A percentile compares a stretch with the other conserved stretches of the same genome.
Conservation (phyloP, 257 asterid species). For the Linaria vulgaris region DNA sequence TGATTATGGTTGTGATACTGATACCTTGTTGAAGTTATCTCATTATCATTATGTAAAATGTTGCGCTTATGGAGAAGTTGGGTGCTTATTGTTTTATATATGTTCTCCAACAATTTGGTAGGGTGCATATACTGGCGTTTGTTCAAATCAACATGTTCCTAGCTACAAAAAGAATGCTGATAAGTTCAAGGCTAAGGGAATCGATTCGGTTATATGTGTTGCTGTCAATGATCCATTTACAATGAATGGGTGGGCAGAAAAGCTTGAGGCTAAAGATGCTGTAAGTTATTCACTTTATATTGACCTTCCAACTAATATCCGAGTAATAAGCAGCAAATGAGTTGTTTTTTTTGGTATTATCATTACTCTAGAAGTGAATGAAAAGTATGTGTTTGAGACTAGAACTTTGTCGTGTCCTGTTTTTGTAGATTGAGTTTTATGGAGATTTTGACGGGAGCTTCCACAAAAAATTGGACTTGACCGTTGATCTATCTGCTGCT, state of each 20-base stretch:
- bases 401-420: constrained; percentile 8
- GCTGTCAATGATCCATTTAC: constrained; percentile 89
- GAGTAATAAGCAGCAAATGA: no score
- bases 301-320: no score
- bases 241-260: constrained; percentile 93
- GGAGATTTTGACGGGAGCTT: constrained; percentile 98
- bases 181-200: constrained; percentile 82
- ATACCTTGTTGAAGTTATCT: no score
- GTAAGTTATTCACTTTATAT: constrained; percentile 47
- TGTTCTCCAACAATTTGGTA: constrained; percentile 12
- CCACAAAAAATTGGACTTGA: constrained; percentile 83
- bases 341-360: no score
- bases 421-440: constrained; percentile 81
- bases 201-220: constrained; percentile 87
- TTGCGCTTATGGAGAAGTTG: no score
- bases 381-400: background rate
- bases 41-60: no score
- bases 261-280: constrained; percentile 75
- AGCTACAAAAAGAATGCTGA: constrained; percentile 78
- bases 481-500: constrained; percentile 73
- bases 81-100: no score
- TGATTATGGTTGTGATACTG: no score
- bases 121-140: constrained; percentile 98
- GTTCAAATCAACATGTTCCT: constrained; percentile 88
- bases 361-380: no score